Conservation (phyloP, 1,284 basidiomycete genomes). For the Inonotus hispidus region DNA sequence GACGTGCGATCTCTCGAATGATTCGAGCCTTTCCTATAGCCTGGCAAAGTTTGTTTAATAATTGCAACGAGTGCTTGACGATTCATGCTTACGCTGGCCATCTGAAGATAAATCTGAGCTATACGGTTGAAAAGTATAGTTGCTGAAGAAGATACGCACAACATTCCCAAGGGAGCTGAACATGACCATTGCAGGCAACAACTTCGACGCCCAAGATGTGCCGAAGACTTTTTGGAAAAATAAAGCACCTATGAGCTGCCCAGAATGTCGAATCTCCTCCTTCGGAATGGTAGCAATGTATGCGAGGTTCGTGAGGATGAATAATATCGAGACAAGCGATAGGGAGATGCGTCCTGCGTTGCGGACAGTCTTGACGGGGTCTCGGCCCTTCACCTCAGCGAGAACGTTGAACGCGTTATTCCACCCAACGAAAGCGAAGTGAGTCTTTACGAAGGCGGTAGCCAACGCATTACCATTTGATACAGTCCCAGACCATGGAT, state of each 20-base stretch:
- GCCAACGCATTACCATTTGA: conserved; percentile 38
- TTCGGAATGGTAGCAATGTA: conserved; percentile 37
- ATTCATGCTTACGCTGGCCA: conserved; percentile 23
- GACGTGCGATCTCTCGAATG: conserved; percentile 36
- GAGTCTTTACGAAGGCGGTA: conserved; percentile 41
- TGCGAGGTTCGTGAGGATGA: conserved; percentile 43
- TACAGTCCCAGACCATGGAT: conserved; percentile 41
- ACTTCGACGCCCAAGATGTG: conserved; percentile 31
- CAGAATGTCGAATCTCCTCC: conserved; percentile 36
- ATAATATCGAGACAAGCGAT: conserved; percentile 37
- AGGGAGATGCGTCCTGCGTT: conserved; percentile 41
- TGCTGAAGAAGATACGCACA: conserved; percentile 23
- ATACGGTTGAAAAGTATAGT: neutral
- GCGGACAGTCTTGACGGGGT: conserved; percentile 39
- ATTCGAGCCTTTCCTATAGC: conserved; percentile 41
- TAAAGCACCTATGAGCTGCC: conserved; percentile 41
- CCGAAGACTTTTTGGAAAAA: conserved; percentile 52
- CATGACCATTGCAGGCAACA: conserved; percentile 37
- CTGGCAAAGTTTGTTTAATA: conserved; percentile 23
- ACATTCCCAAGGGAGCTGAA: conserved; percentile 39
- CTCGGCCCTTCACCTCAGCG: conserved; percentile 35
- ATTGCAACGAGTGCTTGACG: neutral
- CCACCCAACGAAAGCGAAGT: conserved; percentile 42
- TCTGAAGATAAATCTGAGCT: conserved; percentile 14
- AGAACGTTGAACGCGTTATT: conserved; percentile 41